phyloP scores from a whole-genome alignment of 352 stramenopile species.

The Discostella stelligera region DNA sequence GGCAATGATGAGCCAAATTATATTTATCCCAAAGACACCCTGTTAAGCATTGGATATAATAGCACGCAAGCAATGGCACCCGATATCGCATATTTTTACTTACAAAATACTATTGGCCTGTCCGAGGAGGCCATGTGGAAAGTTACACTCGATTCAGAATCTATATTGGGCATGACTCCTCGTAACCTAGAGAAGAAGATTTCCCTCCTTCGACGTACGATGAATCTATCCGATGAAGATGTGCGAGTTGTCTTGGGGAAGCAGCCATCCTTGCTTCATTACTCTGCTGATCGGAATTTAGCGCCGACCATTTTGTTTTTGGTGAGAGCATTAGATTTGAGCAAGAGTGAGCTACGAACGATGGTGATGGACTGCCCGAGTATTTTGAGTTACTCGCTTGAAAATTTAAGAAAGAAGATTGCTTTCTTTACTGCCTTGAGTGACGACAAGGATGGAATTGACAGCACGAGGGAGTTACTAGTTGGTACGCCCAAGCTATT shows the following conservation, averaged over 20 bases:
- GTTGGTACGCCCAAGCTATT: slow-evolving; percentile 63
- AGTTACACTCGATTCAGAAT: slow-evolving; percentile 63
- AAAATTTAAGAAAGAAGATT: slow-evolving; percentile 67
- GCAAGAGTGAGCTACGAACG: slow-evolving; percentile 52
- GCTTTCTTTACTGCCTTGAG: slow-evolving; percentile 69
- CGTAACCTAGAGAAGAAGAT: slow-evolving; percentile 66
- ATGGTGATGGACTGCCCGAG: slow-evolving; percentile 60
- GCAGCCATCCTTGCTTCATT: slow-evolving; percentile 61
- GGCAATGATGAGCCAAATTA: not conserved
- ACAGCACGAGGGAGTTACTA: slow-evolving; percentile 55
- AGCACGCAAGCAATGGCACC: slow-evolving; percentile 17
- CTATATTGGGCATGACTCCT: slow-evolving; percentile 64
- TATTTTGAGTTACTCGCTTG: slow-evolving; percentile 62
- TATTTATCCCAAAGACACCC: slow-evolving; percentile 24
- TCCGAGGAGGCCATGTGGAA: slow-evolving; percentile 77
- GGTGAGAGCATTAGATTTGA: slow-evolving; percentile 59
- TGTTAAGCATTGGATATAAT: slow-evolving; percentile 18
- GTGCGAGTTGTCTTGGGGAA: slow-evolving; percentile 55
- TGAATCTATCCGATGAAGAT: slow-evolving; percentile 68
- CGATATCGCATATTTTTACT: slow-evolving; percentile 79
- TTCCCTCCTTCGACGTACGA: slow-evolving; percentile 47
- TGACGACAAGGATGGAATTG: slow-evolving; percentile 44
- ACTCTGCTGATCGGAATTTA: slow-evolving; percentile 64
- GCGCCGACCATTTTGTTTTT: slow-evolving; percentile 65
- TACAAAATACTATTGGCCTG: slow-evolving; percentile 66